A percentile compares a stretch with the other conserved stretches of the same genome.
Conservation (phyloP, 2,329 filamentous ascomycete genomes). For the Lachnellula suecica region DNA sequence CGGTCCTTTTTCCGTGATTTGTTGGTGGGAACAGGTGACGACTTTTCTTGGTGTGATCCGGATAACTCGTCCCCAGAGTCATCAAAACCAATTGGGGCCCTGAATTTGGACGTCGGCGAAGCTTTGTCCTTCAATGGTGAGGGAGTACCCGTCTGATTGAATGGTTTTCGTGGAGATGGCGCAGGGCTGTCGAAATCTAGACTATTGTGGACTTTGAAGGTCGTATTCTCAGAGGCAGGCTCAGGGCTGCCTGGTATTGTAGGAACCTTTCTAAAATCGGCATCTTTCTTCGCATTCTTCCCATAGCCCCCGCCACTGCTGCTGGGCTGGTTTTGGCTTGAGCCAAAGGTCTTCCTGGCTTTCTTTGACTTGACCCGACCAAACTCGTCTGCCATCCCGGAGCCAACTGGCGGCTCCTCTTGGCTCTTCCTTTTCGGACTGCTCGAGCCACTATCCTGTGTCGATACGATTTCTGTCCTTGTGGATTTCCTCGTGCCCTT, state of each 20-base stretch:
- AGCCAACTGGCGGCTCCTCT: conserved; percentile 10
- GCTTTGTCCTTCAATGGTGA: neutral
- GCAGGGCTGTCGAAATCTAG: neutral
- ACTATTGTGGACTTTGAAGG: neutral
- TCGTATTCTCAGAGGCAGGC: neutral
- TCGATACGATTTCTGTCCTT: neutral
- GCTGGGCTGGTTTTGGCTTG: neutral
- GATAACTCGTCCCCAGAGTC: neutral
- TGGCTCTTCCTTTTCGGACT: conserved; percentile 21
- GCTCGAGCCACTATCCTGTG: conserved; percentile 1
- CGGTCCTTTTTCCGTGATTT: neutral
- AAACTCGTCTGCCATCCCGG: conserved; percentile 17
- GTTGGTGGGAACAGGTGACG: neutral
- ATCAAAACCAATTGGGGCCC: neutral
- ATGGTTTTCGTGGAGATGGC: neutral
- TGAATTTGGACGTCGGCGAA: neutral
- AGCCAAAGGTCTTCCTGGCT: conserved; percentile 5
- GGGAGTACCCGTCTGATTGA: neutral
- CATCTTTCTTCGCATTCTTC: neutral
- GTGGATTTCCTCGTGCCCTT: neutral
- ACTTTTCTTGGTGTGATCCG: neutral
- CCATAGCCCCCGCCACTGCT: neutral
- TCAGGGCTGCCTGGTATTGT: neutral
- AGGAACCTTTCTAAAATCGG: neutral
- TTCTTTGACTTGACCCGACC: conserved; percentile 12